Conservation (phyloP, 2,329 filamentous ascomycete species). For the Cryphonectria radicalis region DNA sequence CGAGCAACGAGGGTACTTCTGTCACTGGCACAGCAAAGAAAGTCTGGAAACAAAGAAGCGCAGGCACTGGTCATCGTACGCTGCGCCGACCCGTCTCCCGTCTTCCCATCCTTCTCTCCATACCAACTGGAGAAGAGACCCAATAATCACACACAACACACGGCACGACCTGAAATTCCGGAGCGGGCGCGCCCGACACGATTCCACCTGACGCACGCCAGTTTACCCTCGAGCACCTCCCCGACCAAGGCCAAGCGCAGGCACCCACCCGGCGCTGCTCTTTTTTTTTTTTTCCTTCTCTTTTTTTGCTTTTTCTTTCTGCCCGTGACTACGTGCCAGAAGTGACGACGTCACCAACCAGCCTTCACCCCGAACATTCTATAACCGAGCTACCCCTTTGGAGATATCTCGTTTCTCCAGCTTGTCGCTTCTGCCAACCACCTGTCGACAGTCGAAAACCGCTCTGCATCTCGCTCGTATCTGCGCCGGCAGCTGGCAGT, state of each 20-base stretch:
- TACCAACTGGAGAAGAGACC: background rate
- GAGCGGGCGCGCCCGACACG: slow-evolving; percentile 1
- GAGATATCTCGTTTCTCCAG: background rate
- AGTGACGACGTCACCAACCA: slow-evolving; percentile 9
- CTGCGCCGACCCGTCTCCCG: background rate
- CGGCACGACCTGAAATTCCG: slow-evolving; percentile 6
- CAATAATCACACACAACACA: background rate
- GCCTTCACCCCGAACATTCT: background rate
- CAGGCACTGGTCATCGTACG: background rate
- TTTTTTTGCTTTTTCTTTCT: background rate
- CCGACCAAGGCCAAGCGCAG: background rate
- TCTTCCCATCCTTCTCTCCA: background rate
- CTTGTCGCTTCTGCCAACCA: background rate
- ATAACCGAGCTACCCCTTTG: background rate
- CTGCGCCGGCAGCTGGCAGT: background rate
- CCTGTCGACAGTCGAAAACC: background rate
- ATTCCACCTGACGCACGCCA: background rate
- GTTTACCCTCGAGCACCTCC: background rate
- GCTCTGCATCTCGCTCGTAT: background rate
- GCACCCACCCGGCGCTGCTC: background rate
- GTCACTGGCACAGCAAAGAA: slow-evolving; percentile 1
- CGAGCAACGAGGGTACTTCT: background rate
- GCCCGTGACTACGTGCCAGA: background rate
- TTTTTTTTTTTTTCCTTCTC: too few species aligned
- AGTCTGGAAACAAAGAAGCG: slow-evolving; percentile 3